Percentiles rank a stretch among this genome's conserved stretches.
phyloP scores from a whole-genome alignment of 106 monocot genomes.

The Vanilla planifolia region DNA sequence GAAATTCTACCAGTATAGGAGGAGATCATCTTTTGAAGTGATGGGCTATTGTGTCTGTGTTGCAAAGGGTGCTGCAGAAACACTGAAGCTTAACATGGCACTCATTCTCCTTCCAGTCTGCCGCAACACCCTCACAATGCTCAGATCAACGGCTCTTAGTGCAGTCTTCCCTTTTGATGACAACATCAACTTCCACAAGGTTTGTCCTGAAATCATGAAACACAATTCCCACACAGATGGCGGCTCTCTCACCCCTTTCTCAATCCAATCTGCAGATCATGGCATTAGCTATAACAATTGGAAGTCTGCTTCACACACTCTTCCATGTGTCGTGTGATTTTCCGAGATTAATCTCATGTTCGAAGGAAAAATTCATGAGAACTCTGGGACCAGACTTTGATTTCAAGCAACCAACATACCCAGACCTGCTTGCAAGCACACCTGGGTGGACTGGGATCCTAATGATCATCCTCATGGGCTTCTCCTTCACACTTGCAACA shows the following conservation, averaged over 20 bases:
- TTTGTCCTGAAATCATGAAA: constrained; percentile 4
- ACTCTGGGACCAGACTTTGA: constrained; percentile 54
- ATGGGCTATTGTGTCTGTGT: constrained; percentile 91
- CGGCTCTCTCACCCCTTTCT: not conserved
- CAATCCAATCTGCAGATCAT: constrained; percentile 14
- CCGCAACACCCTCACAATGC: constrained; percentile 75
- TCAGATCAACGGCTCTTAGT: constrained; percentile 68
- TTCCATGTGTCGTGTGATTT: constrained; percentile 77
- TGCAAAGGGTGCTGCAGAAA: constrained; percentile 96
- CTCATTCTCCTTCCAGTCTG: constrained; percentile 84
- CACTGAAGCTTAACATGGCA: constrained; percentile 95
- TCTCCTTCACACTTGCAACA: constrained; percentile 83
- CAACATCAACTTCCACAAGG: constrained; percentile 97
- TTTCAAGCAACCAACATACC: constrained; percentile 76
- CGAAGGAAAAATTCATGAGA: constrained; percentile 45
- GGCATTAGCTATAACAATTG: constrained; percentile 57
- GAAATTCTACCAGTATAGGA: constrained; percentile 80
- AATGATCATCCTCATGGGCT: constrained; percentile 78
- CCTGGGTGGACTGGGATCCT: constrained; percentile 78
- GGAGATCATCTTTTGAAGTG: constrained; percentile 58
- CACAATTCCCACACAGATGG: not conserved
- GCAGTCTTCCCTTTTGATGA: constrained; percentile 83
- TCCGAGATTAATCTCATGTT: constrained; percentile 56
- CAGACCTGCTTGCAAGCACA: constrained; percentile 33
- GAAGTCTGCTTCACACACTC: constrained; percentile 43